Evolutionary conservation across 2,329 filamentous ascomycete species (phyloP).

Genomic region (Trichoderma sp.): DNA sequence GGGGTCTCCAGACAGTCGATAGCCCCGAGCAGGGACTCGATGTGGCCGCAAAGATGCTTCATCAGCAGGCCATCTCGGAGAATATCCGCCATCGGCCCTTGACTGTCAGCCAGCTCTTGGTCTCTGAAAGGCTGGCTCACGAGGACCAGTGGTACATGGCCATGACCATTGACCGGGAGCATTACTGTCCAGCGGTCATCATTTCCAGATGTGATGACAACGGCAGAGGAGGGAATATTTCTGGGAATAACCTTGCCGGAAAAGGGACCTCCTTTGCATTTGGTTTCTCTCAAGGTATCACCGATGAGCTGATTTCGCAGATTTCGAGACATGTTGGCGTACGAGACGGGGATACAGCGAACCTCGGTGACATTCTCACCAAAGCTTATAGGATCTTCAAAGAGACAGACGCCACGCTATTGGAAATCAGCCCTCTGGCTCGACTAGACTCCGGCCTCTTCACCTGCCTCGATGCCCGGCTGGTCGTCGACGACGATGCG

Average conservation of each 20-base stretch:
- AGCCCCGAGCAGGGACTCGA: slow-evolving; percentile 30
- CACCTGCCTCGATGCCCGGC: slow-evolving; percentile 42
- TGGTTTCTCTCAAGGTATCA: slow-evolving; percentile 36
- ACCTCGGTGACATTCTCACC: slow-evolving; percentile 33
- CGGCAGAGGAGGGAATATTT: slow-evolving; percentile 32
- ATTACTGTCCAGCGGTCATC: slow-evolving; percentile 43
- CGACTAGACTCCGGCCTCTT: slow-evolving; percentile 38
- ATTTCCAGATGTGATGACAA: slow-evolving; percentile 37
- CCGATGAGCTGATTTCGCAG: slow-evolving; percentile 30
- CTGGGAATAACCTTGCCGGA: not conserved
- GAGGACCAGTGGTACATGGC: slow-evolving; percentile 46
- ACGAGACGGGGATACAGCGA: not conserved
- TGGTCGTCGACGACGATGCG: slow-evolving; percentile 54
- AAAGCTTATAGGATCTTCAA: slow-evolving; percentile 45
- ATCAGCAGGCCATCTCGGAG: not conserved
- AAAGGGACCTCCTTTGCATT: slow-evolving; percentile 34
- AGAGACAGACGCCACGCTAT: slow-evolving; percentile 50
- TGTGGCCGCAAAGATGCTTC: slow-evolving; percentile 33
- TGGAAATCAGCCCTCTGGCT: slow-evolving; percentile 48
- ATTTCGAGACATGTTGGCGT: slow-evolving; percentile 28
- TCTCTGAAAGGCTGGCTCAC: slow-evolving; percentile 40
- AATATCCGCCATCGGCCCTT: slow-evolving; percentile 10
- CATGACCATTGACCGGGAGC: slow-evolving; percentile 49
- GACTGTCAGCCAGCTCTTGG: slow-evolving; percentile 41
- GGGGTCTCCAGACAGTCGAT: slow-evolving; percentile 27